Conservation (phyloP, 1,284 basidiomycete genomes). For the Rhodotorula sp. region DNA sequence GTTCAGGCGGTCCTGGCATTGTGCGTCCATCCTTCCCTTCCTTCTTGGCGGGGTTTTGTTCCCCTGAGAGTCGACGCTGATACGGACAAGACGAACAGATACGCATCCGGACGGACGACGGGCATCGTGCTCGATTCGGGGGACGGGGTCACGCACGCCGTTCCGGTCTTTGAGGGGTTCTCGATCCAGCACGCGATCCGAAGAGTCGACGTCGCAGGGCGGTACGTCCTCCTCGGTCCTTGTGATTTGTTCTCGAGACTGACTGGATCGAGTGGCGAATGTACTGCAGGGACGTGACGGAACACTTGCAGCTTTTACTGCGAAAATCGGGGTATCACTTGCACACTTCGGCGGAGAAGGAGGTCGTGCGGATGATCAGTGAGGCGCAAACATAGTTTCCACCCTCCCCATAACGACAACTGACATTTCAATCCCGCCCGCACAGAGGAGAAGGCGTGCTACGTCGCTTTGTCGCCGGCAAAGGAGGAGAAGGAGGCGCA, state of each 20-base stretch:
- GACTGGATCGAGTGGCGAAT: neutral
- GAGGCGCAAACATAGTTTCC: neutral
- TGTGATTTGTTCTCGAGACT: constrained; percentile 28
- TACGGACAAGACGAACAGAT: constrained; percentile 57
- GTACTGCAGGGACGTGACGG: constrained; percentile 79
- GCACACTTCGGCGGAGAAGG: constrained; percentile 94
- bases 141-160: constrained; percentile 97
- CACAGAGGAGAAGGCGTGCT: constrained; percentile 87
- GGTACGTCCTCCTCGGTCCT: constrained; percentile 56
- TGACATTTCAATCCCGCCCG: neutral
- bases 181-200: constrained; percentile 98
- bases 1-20: constrained; percentile 96
- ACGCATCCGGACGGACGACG: constrained; percentile 98
- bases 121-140: constrained; percentile 98
- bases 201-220: constrained; percentile 90
- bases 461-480: constrained; percentile 81
- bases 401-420: accelerated
- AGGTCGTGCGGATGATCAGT: constrained; percentile 92
- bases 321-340: constrained; percentile 93
- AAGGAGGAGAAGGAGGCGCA: constrained; percentile 90
- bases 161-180: constrained; percentile 98
- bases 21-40: constrained; percentile 56
- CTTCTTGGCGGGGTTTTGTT: neutral
- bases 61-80: no score
- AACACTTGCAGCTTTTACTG: constrained; percentile 88